Percentiles rank a stretch among this genome's conserved stretches.
These are phyloP conservation scores for Volvox reticuliferus DNA, from an alignment of 139 green algal species.

Conservation along the genomic window DNA sequence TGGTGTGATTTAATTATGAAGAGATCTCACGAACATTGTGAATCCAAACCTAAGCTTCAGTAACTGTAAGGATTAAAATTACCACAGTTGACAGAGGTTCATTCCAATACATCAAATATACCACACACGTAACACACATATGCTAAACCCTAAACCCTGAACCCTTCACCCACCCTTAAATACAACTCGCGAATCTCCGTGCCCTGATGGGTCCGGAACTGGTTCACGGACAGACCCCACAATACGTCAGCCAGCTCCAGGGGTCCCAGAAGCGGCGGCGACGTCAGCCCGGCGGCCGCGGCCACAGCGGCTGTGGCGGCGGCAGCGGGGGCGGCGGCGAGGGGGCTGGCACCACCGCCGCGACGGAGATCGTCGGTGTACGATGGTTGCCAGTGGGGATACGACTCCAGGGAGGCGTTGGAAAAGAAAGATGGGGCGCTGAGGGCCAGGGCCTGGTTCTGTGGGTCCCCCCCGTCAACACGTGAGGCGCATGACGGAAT, in stretches of 20 bases:
- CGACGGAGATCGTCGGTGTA: background rate
- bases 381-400: background rate
- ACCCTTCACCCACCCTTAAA: constrained; percentile 13
- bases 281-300: too few species aligned
- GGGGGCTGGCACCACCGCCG: background rate
- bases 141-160: too few species aligned
- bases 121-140: too few species aligned
- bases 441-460: constrained; percentile 10
- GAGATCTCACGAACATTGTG: too few species aligned
- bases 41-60: too few species aligned
- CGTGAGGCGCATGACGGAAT: too few species aligned
- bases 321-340: background rate
- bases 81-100: too few species aligned
- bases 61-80: too few species aligned
- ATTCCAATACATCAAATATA: too few species aligned
- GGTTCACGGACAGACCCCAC: constrained; percentile 24
- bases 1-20: too few species aligned
- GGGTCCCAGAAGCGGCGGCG: constrained; percentile 1
- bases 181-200: constrained; percentile 31
- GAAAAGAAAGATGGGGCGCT: background rate
- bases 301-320: background rate
- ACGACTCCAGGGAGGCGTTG: background rate
- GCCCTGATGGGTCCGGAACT: background rate
- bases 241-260: constrained; percentile 38
- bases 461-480: too few species aligned